phyloP scores from a whole-genome alignment of 192 early-diverging fungal genomes.

The Coemansia sp. region DNA sequence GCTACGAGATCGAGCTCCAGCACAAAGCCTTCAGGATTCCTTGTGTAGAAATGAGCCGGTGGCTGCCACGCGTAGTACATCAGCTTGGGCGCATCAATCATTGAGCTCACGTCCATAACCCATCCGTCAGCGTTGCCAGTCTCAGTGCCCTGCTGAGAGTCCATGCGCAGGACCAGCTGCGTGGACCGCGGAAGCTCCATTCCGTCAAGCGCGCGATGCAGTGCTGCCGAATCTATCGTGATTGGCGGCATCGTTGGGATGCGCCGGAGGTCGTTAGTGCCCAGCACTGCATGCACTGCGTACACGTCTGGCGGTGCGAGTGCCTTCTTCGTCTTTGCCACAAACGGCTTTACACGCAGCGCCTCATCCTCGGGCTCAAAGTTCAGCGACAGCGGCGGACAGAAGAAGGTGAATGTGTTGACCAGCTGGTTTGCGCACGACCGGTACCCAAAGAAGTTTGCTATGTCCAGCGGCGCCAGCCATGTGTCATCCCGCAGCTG shows the following conservation, averaged over 20 bases:
- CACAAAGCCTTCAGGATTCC: slow-evolving; percentile 41
- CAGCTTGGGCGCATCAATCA: slow-evolving; percentile 26
- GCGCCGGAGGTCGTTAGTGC: slow-evolving; percentile 45
- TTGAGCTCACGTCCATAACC: slow-evolving; percentile 26
- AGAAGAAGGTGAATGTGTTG: slow-evolving; percentile 19
- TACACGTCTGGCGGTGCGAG: slow-evolving; percentile 22
- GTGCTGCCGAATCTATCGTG: slow-evolving; percentile 27
- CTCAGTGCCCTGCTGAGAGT: slow-evolving; percentile 39
- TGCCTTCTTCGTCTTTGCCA: background rate
- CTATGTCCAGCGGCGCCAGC: slow-evolving; percentile 43
- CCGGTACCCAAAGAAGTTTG: slow-evolving; percentile 50
- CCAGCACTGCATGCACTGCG: slow-evolving; percentile 39
- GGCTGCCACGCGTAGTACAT: slow-evolving; percentile 28
- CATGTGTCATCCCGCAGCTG: slow-evolving; percentile 26
- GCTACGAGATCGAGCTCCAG: slow-evolving; percentile 48
- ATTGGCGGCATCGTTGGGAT: slow-evolving; percentile 22
- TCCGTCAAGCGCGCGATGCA: slow-evolving; percentile 33
- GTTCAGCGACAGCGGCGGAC: slow-evolving; percentile 14
- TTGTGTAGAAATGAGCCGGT: slow-evolving; percentile 45
- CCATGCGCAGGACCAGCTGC: slow-evolving; percentile 48
- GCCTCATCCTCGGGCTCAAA: slow-evolving; percentile 16
- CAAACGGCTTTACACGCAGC: slow-evolving; percentile 22
- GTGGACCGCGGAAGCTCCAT: slow-evolving; percentile 43
- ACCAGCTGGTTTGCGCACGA: slow-evolving; percentile 43
- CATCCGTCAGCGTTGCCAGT: slow-evolving; percentile 18